Evolutionary conservation across 129 eudicot genomes (phyloP), one percentile per base, ranked within the genome.

Genomic region (Apium graveolens): DNA sequence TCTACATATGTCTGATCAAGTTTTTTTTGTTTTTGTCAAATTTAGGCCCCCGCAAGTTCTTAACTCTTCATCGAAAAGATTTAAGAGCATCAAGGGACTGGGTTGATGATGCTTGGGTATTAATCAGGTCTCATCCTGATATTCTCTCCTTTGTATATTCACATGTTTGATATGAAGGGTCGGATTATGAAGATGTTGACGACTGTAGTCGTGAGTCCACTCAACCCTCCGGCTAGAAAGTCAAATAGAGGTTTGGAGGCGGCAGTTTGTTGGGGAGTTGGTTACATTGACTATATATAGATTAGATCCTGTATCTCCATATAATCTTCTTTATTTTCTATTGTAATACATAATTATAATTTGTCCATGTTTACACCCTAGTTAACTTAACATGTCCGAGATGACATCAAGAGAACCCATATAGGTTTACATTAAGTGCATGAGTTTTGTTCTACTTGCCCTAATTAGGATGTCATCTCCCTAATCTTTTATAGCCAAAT

Each of bases 51-150:
- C 68, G 86, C 53, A 81, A 39, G 53, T 85, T 84, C 46, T 16
- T 73, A 70, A 38, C 63, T 17, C 14, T 82, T 43, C 78, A 78
- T 11, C 78, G 81, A 77, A 69, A 77, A 51, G 17, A 87, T 51
- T 41, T 86, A 21, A 75, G 91, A 79, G 79, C 21, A 42, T 86
- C 95, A 42, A 90, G 80, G 81, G 95, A 90, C 26, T 90, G 91
- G 91, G 51, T 86, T 70, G 80, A 84, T 74, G 69, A 81, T 48
- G 76, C 44, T 29, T 90, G 95, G 95, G 72, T 84, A 1, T 45
- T 82, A 2, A 42, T 88, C 21, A 73, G 85, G 70, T 34, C 78
- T 43, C 87, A 82, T 38, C 85, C 85, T 73, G 85, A 87, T 45
- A 75, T 90, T 38, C 80, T 79, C 24, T 69, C 81, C n/a, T 37